Evolutionary conservation across 176 grass and related monocot genomes (phyloP).

Genomic region (Avena atlantica): DNA sequence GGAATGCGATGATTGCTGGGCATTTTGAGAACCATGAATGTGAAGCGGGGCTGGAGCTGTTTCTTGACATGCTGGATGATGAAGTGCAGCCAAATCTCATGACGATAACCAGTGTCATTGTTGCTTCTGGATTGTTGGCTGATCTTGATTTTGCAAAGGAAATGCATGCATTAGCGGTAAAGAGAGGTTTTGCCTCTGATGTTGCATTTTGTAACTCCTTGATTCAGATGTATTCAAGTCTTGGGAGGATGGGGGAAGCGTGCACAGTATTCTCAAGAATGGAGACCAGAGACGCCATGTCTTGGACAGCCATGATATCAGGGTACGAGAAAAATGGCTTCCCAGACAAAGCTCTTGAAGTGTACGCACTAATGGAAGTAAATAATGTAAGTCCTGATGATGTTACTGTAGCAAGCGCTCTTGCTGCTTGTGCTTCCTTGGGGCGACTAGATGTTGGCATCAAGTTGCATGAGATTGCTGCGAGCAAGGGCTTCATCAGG

Average conservation of each 20-base stretch:
- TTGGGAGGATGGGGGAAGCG: constrained; percentile 63
- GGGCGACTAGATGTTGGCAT: constrained; percentile 69
- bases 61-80: constrained; percentile 71
- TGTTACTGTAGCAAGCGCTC: constrained; percentile 67
- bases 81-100: constrained; percentile 73
- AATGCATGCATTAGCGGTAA: constrained; percentile 81
- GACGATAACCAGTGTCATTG: constrained; percentile 80
- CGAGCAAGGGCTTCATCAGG: constrained; percentile 54
- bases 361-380: constrained; percentile 77
- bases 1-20: constrained; percentile 91
- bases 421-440: constrained; percentile 77
- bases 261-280: constrained; percentile 72
- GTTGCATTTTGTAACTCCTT: constrained; percentile 72
- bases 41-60: constrained; percentile 60
- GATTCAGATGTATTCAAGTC: constrained; percentile 83
- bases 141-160: constrained; percentile 62
- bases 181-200: constrained; percentile 68
- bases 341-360: constrained; percentile 77
- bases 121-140: constrained; percentile 59
- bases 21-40: constrained; percentile 79
- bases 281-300: constrained; percentile 66
- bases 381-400: constrained; percentile 75
- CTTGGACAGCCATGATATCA: constrained; percentile 98
- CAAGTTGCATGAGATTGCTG: constrained; percentile 78
- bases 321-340: constrained; percentile 83